Evolutionary conservation across 257 asterid genomes (phyloP), one percentile per base, ranked within the genome.

Genomic region (Agastache rugosa): DNA sequence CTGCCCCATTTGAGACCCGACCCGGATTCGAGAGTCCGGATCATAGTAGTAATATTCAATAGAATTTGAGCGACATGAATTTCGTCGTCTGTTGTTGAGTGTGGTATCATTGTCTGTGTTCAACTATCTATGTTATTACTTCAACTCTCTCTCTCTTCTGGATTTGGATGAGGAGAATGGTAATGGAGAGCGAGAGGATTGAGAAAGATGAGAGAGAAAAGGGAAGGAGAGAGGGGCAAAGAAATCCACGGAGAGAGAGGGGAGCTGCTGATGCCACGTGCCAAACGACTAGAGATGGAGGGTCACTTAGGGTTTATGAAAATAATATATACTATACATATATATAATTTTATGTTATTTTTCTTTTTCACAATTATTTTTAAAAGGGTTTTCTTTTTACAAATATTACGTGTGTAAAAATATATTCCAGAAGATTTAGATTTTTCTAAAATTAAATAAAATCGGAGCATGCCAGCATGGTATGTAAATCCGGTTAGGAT

Each of bases 261-360:
- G 79, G 77, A 73, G 77, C 54, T 85, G 84, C 69, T 63, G 63
- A 17, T 78, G 89, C 87, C 93, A 85, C 93, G 93, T 89, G 96
- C 68, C 85, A 45, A 8, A 1, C 37, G 27, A 53, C 31, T 77
- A 80, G 82, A 80, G 87, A 89, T 76, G 51, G 69, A 64, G 71
- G 71, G 67, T 74, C 67, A 69, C 72, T 79, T 88, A 84, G 91
- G 91, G 79, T 77, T 76, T 72, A 67, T 72, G 78, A 12, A 31
- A 62, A 51, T 39, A 4, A 8, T n/a, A 2, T 11, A 2, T 14
- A 29, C 2, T 29, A 29, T 29, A 1, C 1, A 1, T 3, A 29
- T 29, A 29, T 29, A 5, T 35, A 35, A 5, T 35, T 35, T 5
- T 7, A 35, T 1, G 9, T 35, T 35, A 44, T 44, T 11, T 44